Conservation (phyloP, 176 grass and related monocot genomes). For the Coix lacrymajobi region DNA sequence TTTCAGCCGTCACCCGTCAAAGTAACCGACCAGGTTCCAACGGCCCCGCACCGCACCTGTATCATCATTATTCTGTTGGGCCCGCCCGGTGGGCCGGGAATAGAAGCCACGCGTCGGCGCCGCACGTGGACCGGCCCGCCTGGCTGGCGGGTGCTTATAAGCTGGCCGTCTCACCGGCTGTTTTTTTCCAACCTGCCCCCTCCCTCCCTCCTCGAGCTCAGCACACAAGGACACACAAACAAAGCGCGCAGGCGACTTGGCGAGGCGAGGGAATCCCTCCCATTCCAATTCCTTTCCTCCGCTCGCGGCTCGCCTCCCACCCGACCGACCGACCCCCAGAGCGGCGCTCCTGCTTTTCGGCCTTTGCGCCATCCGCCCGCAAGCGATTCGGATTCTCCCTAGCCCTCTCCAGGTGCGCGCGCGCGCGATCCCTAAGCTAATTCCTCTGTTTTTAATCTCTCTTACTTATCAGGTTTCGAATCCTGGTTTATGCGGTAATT, state of each 20-base stretch:
- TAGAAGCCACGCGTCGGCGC: slow-evolving; percentile 29
- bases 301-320: background rate
- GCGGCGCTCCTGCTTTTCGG: background rate
- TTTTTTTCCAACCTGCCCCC: background rate
- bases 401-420: background rate
- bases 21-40: background rate
- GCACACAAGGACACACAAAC: background rate
- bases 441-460: background rate
- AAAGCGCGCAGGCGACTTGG: no score
- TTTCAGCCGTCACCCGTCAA: background rate
- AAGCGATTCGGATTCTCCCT: slow-evolving; percentile 27
- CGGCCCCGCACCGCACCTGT: background rate
- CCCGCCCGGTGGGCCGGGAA: background rate
- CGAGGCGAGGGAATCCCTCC: background rate
- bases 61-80: slow-evolving; percentile 27
- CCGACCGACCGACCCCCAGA: background rate
- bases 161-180: background rate
- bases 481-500: background rate
- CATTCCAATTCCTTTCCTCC: background rate
- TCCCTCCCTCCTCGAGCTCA: background rate
- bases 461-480: background rate
- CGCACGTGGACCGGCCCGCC: slow-evolving; percentile 18
- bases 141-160: background rate
- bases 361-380: background rate
- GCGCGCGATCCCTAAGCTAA: background rate